Evolutionary conservation across 192 early-diverging fungal genomes (phyloP).

Genomic region (Coemansia sp.): DNA sequence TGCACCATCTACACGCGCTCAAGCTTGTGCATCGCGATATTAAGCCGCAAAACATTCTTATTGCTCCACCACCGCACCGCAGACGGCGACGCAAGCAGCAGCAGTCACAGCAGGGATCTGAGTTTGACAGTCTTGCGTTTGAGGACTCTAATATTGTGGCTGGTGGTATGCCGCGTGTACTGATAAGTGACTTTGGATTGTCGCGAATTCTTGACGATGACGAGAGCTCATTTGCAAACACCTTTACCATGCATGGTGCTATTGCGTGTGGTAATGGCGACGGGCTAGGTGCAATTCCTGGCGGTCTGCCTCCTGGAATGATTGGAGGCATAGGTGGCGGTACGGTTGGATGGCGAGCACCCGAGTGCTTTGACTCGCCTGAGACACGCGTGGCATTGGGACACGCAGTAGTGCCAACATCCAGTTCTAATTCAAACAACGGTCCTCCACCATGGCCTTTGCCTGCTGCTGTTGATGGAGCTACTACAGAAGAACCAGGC

Average conservation of each 20-base stretch:
- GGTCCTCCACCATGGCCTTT: conserved; percentile 34
- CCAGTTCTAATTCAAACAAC: neutral
- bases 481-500: conserved; percentile 29
- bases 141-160: conserved; percentile 33
- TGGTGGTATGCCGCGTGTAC: conserved; percentile 59
- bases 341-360: conserved; percentile 96
- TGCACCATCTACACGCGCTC: conserved; percentile 85
- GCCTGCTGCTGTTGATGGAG: conserved; percentile 5
- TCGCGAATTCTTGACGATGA: conserved; percentile 92
- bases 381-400: conserved; percentile 26
- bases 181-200: conserved; percentile 97
- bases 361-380: conserved; percentile 71
- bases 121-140: conserved; percentile 10
- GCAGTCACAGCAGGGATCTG: conserved; percentile 1
- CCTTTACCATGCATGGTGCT: conserved; percentile 62
- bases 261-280: conserved; percentile 9
- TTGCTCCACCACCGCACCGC: conserved; percentile 63
- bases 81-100: conserved; percentile 22
- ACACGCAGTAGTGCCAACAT: neutral
- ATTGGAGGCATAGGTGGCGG: conserved; percentile 63
- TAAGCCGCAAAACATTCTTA: conserved; percentile 93
- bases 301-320: conserved; percentile 37
- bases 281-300: conserved; percentile 10
- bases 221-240: conserved; percentile 93
- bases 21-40: conserved; percentile 99